These are phyloP conservation scores for Lathyrus tuberosus DNA, from an alignment of 306 rosid genomes.

Conservation along the genomic window DNA sequence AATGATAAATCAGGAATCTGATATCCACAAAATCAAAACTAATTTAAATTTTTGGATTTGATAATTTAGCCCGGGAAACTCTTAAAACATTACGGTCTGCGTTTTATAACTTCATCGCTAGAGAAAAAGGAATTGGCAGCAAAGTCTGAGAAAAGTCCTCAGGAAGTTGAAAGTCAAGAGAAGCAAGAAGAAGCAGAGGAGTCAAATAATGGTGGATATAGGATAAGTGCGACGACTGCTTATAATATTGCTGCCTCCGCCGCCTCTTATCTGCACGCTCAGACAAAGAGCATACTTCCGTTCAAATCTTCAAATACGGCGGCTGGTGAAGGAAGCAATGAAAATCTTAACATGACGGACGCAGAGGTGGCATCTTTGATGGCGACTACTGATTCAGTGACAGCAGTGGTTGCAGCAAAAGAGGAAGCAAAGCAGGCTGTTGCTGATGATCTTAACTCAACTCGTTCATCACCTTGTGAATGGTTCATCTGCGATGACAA, in stretches of 20 bases:
- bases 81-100: conserved; percentile 59
- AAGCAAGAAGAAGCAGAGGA: conserved; percentile 49
- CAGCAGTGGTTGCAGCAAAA: conserved; percentile 94
- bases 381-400: conserved; percentile 91
- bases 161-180: conserved; percentile 45
- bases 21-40: neutral
- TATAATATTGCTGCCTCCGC: conserved; percentile 89
- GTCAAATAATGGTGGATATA: conserved; percentile 44
- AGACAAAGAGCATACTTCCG: conserved; percentile 72
- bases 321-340: conserved; percentile 44
- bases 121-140: conserved; percentile 68
- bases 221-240: conserved; percentile 67
- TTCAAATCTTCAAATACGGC: conserved; percentile 59
- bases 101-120: conserved; percentile 70
- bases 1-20: neutral
- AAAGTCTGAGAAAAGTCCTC: conserved; percentile 52
- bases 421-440: conserved; percentile 99
- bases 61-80: conserved; percentile 76
- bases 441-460: conserved; percentile 84
- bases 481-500: conserved; percentile 92
- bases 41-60: conserved; percentile 36
- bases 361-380: conserved; percentile 75
- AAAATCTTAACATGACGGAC: conserved; percentile 49
- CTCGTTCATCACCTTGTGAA: conserved; percentile 80
- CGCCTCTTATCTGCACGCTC: conserved; percentile 81